These are phyloP conservation scores for Termitomyces sp. DNA, from an alignment of 768 basidiomycete genomes.

Conservation along the genomic window DNA sequence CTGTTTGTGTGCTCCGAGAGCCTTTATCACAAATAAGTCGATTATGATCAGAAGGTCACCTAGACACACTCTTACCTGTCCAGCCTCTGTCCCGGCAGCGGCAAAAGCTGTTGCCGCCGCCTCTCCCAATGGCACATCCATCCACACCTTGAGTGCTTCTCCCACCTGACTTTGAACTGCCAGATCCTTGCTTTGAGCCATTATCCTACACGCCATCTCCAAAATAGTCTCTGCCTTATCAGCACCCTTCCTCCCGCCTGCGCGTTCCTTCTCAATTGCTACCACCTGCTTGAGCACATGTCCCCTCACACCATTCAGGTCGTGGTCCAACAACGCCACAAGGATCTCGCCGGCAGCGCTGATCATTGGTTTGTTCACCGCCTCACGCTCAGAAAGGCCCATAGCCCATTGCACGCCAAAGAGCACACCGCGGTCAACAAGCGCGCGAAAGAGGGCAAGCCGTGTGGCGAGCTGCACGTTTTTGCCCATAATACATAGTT, in stretches of 20 bases:
- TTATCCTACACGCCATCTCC: constrained; percentile 66
- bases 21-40: constrained; percentile 22
- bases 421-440: constrained; percentile 85
- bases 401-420: constrained; percentile 94
- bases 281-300: constrained; percentile 80
- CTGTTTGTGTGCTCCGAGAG: constrained; percentile 31
- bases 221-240: constrained; percentile 70
- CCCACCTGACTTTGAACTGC: constrained; percentile 89
- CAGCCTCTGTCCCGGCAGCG: constrained; percentile 25
- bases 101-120: constrained; percentile 20
- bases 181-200: constrained; percentile 76
- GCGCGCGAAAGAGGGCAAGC: constrained; percentile 75
- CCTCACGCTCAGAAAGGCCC: constrained; percentile 54
- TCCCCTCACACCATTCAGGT: constrained; percentile 77
- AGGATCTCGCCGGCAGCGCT: constrained; percentile 84
- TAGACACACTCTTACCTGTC: constrained; percentile 17
- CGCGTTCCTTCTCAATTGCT: constrained; percentile 64
- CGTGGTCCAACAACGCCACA: constrained; percentile 83
- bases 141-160: constrained; percentile 76
- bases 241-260: constrained; percentile 46
- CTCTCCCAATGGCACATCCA: constrained; percentile 65
- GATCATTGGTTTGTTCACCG: constrained; percentile 50
- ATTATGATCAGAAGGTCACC: neutral
- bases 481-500: constrained; percentile 93
- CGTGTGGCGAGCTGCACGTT: constrained; percentile 89